Evolutionary conservation across 768 basidiomycete species (phyloP), one percentile per base, ranked within the genome.

Genomic region (Dioszegia crocea): DNA sequence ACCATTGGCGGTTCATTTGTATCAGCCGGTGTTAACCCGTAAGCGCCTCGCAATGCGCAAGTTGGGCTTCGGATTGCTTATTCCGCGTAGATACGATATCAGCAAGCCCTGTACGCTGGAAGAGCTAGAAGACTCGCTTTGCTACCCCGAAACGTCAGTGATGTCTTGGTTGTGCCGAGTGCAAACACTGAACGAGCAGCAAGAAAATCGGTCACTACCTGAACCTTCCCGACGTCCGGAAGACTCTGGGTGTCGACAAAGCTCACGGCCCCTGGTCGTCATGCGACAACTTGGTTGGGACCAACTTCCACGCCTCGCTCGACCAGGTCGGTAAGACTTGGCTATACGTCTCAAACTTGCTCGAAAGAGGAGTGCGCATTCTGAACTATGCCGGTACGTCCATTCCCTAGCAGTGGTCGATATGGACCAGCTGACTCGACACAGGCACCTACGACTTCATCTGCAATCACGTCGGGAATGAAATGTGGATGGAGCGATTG

Each of bases 391-490:
- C 57, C 23, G 57, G 53, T 55, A n/a, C 29, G 53, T 24, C 49
- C 6, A 4, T 23, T 21, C 17, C 16, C 26, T 26, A 8, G 10
- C 38, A n/a, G 26, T 41, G 4, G 27, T n/a, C 14, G 43, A 60
- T 5, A n/a, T 4, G 47, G 10, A 23, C 19, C 16, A 19, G 51
- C 33, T 53, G 51, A 53, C 14, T n/a, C 4, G 36, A 16, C n/a
- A 2, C 26, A 55, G 53, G 67, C 16, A 63, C 64, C 3, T 62
- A 39, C 17, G 67, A 73, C 58, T 71, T 69, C 59, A 86, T 86
- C 61, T 89, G 87, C 70, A 88, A 88, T 70, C 87, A 73, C 39
- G 77, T 88, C 27, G 85, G 86, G 16, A 91, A 90, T 76, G 83
- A 83, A 67, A 79, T 84, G 40, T 90, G 89, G 89, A 83, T 86